Evolutionary conservation across 2,329 filamentous ascomycete species (phyloP).

Genomic region (Rhinocladiella mackenziei): DNA sequence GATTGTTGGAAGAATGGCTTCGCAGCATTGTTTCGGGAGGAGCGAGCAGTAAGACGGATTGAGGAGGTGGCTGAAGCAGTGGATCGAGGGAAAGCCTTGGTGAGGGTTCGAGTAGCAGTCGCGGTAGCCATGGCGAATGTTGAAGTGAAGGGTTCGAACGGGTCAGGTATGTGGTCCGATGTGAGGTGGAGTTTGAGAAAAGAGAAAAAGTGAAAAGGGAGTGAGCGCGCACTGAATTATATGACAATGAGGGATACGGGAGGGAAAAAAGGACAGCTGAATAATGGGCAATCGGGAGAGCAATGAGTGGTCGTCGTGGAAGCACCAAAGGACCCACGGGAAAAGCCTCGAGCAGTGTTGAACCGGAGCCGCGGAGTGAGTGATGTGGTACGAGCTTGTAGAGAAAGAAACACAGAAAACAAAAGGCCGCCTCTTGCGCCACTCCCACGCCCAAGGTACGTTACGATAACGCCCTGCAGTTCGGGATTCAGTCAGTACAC

Average conservation of each 20-base stretch:
- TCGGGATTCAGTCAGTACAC: no score
- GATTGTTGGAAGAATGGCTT: conserved; percentile 69
- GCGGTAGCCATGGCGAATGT: conserved; percentile 35
- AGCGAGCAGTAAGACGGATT: conserved; percentile 46
- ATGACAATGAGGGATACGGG: not conserved
- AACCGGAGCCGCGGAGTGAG: no score
- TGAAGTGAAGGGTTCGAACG: not conserved
- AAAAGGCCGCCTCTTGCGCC: no score
- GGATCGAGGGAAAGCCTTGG: conserved; percentile 41
- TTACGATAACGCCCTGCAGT: no score
- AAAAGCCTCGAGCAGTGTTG: no score
- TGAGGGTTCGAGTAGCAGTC: conserved; percentile 41
- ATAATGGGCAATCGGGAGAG: conserved; percentile 5
- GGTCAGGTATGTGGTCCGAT: not conserved
- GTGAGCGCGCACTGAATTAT: not conserved
- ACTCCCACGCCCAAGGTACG: no score
- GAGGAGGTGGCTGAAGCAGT: conserved; percentile 37
- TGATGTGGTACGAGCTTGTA: not conserved
- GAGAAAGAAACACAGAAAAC: not conserved
- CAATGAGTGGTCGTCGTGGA: conserved; percentile 1
- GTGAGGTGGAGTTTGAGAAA: conserved; percentile 1
- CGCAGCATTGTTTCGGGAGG: conserved; percentile 54
- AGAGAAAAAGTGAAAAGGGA: conserved; percentile 1
- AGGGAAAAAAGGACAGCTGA: conserved; percentile 5
- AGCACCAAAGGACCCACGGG: not conserved